Base-by-base conservation (phyloP, 2,329 filamentous ascomycete species). In the Neonectria punicea region DNA sequence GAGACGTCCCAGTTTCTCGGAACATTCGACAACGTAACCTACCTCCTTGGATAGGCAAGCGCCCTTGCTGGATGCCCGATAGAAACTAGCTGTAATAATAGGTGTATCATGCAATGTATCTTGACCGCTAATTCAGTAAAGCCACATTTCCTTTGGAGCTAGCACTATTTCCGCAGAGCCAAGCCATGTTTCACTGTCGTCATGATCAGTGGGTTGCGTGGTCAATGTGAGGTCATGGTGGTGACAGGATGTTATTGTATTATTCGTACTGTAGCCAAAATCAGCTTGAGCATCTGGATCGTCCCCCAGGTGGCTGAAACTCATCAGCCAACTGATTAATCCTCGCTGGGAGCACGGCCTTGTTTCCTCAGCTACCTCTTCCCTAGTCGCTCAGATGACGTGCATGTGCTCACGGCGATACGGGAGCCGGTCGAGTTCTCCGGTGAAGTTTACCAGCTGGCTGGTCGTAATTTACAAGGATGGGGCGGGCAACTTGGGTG, bases 91-190 rank as follows among this genome's bases (percentile, higher is more conserved):
- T 25, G n/a, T 20, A 34, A 6, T 2, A 20, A 3, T n/a, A 34
- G 5, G 9, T 51, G 22, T 13, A 25, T 28, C 16, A 36, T 34
- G 28, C 30, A 22, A 34, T 36, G 47, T 28, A 13, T 20, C n/a
- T 14, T 51, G 49, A 51, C 49, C 49, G 49, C 49, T 16, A 32
- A 34, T 51, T 51, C 49, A 51, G 39, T 8, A 39, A 16, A 34
- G 30, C n/a, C n/a, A 20, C 14, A 51, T 13, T 36, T 20, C 49
- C 36, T 20, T 20, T 32, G 4, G 9, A 51, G 10, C 28, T 18
- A n/a, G 8, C 30, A 10, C 46, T n/a, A 32, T 49, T 16, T 49
- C 30, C 3, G 14, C 14, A 41, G 30, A 4, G 11, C n/a, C 30
- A 36, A 51, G 49, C 49, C 49, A 34, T 11, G 49, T 51, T 18